A percentile compares a stretch with the other conserved stretches of the same genome.
phyloP scores from a whole-genome alignment of 75 land plant species.

The Selaginella moellendorffii region DNA sequence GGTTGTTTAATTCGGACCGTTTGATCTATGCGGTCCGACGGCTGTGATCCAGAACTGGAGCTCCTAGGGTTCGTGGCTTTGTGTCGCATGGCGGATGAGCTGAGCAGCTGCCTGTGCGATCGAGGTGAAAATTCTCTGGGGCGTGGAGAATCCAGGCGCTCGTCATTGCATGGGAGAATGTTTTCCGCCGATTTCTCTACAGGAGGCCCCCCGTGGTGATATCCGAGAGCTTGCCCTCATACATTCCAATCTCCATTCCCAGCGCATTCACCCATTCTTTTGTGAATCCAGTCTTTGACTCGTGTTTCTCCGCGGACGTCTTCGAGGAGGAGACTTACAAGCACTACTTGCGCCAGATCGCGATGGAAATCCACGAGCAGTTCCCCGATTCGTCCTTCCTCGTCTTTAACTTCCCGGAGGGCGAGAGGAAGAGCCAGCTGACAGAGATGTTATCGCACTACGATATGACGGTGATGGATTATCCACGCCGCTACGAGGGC shows the following conservation, averaged over 20 bases:
- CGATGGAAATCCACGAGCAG: constrained; percentile 54
- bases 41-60: no score
- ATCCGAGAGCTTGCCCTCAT: constrained; percentile 43
- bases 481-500: constrained; percentile 84
- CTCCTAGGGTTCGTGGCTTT: no score
- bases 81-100: no score
- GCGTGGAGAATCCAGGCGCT: no score
- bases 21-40: no score
- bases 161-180: constrained; percentile 41
- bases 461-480: constrained; percentile 98
- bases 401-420: constrained; percentile 79
- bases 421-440: constrained; percentile 44
- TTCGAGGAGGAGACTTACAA: constrained; percentile 66
- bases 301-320: constrained; percentile 76
- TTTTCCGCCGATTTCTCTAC: constrained; percentile 75
- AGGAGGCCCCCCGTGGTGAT: constrained; percentile 96
- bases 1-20: no score
- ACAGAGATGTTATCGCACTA: constrained; percentile 46
- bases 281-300: constrained; percentile 70
- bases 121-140: no score
- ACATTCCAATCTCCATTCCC: not conserved
- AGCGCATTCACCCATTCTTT: constrained; percentile 2
- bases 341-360: constrained; percentile 56
- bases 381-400: constrained; percentile 74
- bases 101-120: no score